Conservation (phyloP, 2,329 filamentous ascomycete species). For the Neodidymelliopsis sp. region DNA sequence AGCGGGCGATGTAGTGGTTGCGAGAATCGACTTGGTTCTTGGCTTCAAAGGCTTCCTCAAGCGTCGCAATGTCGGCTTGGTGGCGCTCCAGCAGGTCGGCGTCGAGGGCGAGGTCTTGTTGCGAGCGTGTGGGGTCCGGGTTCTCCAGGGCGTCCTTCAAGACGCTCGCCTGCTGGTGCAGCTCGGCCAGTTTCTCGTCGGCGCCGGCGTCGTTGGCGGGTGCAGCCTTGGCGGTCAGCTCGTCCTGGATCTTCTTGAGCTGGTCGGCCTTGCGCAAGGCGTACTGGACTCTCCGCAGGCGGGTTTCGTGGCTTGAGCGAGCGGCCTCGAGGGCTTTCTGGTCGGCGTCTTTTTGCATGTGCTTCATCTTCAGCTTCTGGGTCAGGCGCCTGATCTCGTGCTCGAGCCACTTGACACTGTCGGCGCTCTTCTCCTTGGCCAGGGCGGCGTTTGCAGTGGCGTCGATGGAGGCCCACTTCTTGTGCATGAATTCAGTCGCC, state of each 20-base stretch:
- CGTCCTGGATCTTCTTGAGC: conserved; percentile 29
- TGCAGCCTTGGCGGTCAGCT: conserved; percentile 21
- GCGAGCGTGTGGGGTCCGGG: conserved; percentile 22
- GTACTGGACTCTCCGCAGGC: conserved; percentile 32
- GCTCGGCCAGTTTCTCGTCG: conserved; percentile 25
- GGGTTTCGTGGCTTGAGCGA: conserved; percentile 31
- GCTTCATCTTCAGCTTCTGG: conserved; percentile 35
- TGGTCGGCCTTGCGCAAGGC: conserved; percentile 35
- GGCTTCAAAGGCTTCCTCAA: conserved; percentile 36
- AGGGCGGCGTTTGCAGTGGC: conserved; percentile 27
- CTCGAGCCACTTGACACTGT: conserved; percentile 36
- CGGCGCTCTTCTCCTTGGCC: conserved; percentile 22
- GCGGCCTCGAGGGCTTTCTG: conserved; percentile 34
- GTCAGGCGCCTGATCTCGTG: conserved; percentile 34
- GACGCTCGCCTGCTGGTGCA: conserved; percentile 19
- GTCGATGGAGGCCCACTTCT: conserved; percentile 37
- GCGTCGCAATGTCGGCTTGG: conserved; percentile 22
- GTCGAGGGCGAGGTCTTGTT: conserved; percentile 21
- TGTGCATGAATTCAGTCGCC: conserved; percentile 24
- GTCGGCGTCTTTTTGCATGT: conserved; percentile 35
- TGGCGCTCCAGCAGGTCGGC: conserved; percentile 19
- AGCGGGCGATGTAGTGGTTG: conserved; percentile 34
- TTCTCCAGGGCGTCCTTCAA: conserved; percentile 25
- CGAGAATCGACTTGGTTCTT: conserved; percentile 24
- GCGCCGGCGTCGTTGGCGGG: conserved; percentile 33